Conservation (phyloP, 176 grass and related monocot genomes). For the Oryza australiensis region DNA sequence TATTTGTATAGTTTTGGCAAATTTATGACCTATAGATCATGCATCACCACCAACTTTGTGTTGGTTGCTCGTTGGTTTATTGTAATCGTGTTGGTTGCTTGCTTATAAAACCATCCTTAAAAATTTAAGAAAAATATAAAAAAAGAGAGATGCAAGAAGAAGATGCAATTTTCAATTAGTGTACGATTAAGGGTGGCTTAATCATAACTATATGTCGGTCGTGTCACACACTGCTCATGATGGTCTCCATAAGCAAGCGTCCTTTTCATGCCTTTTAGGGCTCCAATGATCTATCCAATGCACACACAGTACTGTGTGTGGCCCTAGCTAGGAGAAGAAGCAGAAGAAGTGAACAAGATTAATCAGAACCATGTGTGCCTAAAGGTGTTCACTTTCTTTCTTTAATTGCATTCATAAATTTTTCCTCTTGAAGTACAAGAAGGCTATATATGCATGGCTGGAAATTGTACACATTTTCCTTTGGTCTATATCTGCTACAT, state of each 20-base stretch:
- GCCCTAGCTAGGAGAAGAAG: conserved; percentile 17
- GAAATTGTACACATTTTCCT: background rate
- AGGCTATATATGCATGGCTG: background rate
- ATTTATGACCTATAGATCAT: background rate
- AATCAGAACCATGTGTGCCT: background rate
- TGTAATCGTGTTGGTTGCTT: background rate
- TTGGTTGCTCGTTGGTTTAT: background rate
- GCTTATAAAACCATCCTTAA: background rate
- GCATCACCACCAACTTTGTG: background rate
- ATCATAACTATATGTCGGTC: conserved; percentile 21
- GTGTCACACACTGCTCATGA: conserved; percentile 22
- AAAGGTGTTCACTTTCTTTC: conserved; percentile 5
- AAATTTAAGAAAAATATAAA: background rate
- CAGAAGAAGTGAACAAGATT: background rate
- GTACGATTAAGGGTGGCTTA: conserved; percentile 27
- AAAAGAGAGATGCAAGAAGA: background rate
- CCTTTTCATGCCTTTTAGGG: conserved; percentile 28
- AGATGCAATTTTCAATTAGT: background rate
- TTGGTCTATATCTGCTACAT: background rate
- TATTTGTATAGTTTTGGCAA: background rate
- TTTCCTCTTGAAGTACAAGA: conserved; percentile 20
- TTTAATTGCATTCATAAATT: background rate
- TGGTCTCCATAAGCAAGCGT: conserved; percentile 29
- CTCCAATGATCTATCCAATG: conserved; percentile 10
- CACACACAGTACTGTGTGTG: background rate